Percentiles rank a stretch among this genome's conserved stretches.
Conservation (phyloP, 2,329 filamentous ascomycete genomes). For the Furcasterigmium furcatum region DNA sequence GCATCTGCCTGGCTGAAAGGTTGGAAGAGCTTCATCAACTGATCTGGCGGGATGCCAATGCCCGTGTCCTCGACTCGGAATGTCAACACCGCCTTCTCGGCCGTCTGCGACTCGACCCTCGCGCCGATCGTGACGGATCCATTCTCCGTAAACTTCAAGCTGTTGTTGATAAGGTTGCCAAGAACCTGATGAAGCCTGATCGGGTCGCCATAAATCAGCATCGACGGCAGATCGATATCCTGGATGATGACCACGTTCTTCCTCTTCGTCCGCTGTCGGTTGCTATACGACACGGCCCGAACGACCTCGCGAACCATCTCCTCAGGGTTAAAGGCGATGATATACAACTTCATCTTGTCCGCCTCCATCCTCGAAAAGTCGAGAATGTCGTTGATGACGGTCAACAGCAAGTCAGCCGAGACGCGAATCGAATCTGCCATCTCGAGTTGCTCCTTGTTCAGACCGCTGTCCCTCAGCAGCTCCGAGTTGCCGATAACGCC, state of each 20-base stretch:
- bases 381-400: slow-evolving; percentile 93
- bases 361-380: slow-evolving; percentile 95
- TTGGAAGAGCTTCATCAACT: slow-evolving; percentile 81
- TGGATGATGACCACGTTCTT: slow-evolving; percentile 62
- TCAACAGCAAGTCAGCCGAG: slow-evolving; percentile 81
- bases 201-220: slow-evolving; percentile 66
- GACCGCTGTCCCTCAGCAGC: slow-evolving; percentile 70
- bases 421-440: slow-evolving; percentile 85
- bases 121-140: slow-evolving; percentile 84
- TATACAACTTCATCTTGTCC: slow-evolving; percentile 79
- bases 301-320: slow-evolving; percentile 67
- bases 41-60: slow-evolving; percentile 82
- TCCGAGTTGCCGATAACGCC: slow-evolving; percentile 89
- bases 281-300: slow-evolving; percentile 63
- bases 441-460: slow-evolving; percentile 75
- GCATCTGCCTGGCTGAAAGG: slow-evolving; percentile 92
- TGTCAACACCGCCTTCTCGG: slow-evolving; percentile 68
- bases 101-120: slow-evolving; percentile 66
- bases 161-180: slow-evolving; percentile 87
- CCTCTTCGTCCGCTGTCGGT: slow-evolving; percentile 58
- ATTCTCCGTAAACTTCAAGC: slow-evolving; percentile 87
- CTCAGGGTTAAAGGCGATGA: slow-evolving; percentile 64
- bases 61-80: slow-evolving; percentile 89
- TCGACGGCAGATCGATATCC: slow-evolving; percentile 71
- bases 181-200: slow-evolving; percentile 66